phyloP scores from a whole-genome alignment of 306 rosid genomes.

The Nissolia schottii region DNA sequence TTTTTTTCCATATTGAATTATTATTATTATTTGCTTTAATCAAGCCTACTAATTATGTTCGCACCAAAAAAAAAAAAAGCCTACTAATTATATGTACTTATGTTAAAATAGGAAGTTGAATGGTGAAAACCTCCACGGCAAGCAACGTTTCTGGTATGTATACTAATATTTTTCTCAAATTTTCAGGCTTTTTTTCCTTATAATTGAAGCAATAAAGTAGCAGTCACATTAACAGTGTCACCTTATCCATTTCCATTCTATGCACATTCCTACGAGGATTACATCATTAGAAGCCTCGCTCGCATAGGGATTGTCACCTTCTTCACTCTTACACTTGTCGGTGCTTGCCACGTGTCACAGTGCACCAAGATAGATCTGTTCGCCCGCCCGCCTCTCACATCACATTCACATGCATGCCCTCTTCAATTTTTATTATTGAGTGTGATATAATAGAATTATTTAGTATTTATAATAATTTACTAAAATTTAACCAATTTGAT shows the following conservation, averaged over 20 bases:
- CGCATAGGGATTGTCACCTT: conserved; percentile 40
- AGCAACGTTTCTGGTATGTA: conserved; percentile 36
- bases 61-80: no score
- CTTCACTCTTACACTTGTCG: neutral
- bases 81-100: no score
- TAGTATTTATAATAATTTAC: no score
- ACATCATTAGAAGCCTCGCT: neutral
- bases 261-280: neutral
- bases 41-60: no score
- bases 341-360: conserved; percentile 46
- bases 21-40: no score
- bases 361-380: neutral
- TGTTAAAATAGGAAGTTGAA: neutral
- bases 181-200: conserved; percentile 40
- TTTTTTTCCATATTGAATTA: no score
- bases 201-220: conserved; percentile 33
- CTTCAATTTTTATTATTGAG: neutral
- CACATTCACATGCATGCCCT: conserved; percentile 12
- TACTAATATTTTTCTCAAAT: conserved; percentile 21
- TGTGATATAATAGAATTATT: neutral
- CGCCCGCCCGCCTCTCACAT: conserved; percentile 13
- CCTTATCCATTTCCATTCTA: conserved; percentile 14
- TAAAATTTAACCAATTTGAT: no score
- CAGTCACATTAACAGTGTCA: no score
- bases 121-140: conserved; percentile 27